A percentile compares a stretch with the other conserved stretches of the same genome.
phyloP scores from a whole-genome alignment of 2,329 filamentous ascomycete species.

The Xylaria sp. region DNA sequence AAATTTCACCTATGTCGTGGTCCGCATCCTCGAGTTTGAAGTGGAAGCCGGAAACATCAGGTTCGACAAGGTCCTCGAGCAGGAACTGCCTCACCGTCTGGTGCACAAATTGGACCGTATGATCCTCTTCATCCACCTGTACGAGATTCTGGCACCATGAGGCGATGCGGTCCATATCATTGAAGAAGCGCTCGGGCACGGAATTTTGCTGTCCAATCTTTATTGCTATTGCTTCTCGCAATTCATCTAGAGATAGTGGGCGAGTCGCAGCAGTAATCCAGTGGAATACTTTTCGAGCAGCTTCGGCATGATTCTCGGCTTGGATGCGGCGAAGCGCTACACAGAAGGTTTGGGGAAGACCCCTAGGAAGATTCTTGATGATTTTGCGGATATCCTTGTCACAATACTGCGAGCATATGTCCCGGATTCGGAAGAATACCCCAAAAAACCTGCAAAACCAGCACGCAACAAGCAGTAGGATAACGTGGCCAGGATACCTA shows the following conservation, averaged over 20 bases:
- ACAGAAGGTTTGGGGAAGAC: conserved; percentile 48
- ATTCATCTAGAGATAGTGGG: conserved; percentile 51
- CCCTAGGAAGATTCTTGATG: conserved; percentile 48
- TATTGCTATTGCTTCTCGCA: conserved; percentile 53
- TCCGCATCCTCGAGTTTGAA: conserved; percentile 47
- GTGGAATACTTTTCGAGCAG: conserved; percentile 45
- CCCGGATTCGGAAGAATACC: conserved; percentile 37
- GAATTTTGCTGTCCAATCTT: conserved; percentile 47
- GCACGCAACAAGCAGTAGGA: not conserved
- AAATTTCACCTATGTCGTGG: conserved; percentile 51
- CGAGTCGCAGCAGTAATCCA: conserved; percentile 51
- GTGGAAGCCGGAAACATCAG: conserved; percentile 35
- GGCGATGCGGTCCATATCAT: conserved; percentile 42
- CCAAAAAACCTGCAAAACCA: conserved; percentile 38
- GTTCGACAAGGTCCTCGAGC: conserved; percentile 2
- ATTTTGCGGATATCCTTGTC: conserved; percentile 45
- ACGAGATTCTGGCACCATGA: conserved; percentile 40
- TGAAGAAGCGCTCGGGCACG: conserved; percentile 43
- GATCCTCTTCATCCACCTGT: conserved; percentile 38
- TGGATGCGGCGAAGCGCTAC: conserved; percentile 31
- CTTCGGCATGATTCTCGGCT: conserved; percentile 8
- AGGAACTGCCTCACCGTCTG: conserved; percentile 50
- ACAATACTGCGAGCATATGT: conserved; percentile 35
- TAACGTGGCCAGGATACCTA: conserved; percentile 34
- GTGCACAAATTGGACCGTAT: conserved; percentile 38